Conservation (phyloP, 208 protist species). For the Wallacemonas sp. region DNA sequence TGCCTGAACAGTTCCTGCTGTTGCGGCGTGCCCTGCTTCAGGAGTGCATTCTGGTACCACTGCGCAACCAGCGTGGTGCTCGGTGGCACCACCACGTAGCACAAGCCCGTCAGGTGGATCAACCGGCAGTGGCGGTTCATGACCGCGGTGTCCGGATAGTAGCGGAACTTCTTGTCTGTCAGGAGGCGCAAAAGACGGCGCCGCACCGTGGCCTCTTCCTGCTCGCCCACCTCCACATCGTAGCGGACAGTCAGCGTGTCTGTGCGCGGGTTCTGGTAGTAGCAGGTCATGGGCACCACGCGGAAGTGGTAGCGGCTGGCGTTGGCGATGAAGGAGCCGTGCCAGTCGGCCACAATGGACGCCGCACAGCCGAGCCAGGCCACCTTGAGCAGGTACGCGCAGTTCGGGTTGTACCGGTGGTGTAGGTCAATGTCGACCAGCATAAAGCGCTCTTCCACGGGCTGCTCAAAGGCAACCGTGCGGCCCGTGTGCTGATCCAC, state of each 20-base stretch:
- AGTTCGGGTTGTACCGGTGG: constrained; percentile 48
- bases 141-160: constrained; percentile 60
- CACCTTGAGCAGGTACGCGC: constrained; percentile 67
- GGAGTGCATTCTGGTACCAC: constrained; percentile 78
- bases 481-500: constrained; percentile 64
- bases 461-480: constrained; percentile 47
- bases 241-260: constrained; percentile 47
- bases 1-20: constrained; percentile 50
- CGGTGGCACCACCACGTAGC: constrained; percentile 55
- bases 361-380: constrained; percentile 77
- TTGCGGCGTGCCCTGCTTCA: constrained; percentile 53
- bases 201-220: constrained; percentile 52
- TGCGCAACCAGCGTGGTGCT: constrained; percentile 44
- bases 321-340: constrained; percentile 66
- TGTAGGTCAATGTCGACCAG: constrained; percentile 67
- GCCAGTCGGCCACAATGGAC: constrained; percentile 73
- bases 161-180: constrained; percentile 36
- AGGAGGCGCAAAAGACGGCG: constrained; percentile 50
- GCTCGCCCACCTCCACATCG: constrained; percentile 35
- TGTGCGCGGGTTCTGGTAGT: constrained; percentile 27
- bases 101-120: constrained; percentile 67
- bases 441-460: constrained; percentile 63
- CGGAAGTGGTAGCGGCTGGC: constrained; percentile 60
- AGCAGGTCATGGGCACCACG: constrained; percentile 59
- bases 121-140: constrained; percentile 75